A percentile compares a stretch with the other conserved stretches of the same genome.
Conservation (phyloP, 2,329 filamentous ascomycete genomes). For the Fusarium mundagurra region DNA sequence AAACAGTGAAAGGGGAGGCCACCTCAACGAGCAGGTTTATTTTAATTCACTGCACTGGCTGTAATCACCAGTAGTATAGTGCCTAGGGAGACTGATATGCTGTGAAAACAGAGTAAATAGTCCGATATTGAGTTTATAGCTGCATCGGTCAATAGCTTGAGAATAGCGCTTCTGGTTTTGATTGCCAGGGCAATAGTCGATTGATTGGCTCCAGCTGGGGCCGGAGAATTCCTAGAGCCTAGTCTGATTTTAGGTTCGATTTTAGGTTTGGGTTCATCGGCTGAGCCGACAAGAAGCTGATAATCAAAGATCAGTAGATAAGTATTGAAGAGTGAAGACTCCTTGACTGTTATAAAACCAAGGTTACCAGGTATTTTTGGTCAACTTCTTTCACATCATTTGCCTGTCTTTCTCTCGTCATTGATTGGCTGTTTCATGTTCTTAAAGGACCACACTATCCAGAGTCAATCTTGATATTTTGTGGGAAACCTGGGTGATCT, state of each 20-base stretch:
- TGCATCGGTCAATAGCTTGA: neutral
- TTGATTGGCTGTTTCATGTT: neutral
- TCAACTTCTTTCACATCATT: no score
- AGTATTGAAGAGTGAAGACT: neutral
- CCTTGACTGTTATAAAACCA: neutral
- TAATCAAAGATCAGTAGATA: neutral
- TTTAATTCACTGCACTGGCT: neutral
- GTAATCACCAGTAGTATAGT: neutral
- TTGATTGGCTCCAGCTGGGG: neutral
- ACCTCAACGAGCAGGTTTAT: neutral
- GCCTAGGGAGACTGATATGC: neutral
- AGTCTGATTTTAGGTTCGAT: neutral
- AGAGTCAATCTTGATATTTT: conserved; percentile 3
- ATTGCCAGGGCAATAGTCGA: neutral
- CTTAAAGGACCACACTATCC: neutral
- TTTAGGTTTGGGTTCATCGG: neutral
- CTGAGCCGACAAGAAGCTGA: neutral
- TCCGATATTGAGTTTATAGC: neutral
- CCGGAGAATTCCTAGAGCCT: neutral
- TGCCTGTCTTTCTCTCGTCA: neutral
- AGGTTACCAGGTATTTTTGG: neutral
- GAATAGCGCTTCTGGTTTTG: neutral
- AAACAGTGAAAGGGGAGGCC: neutral
- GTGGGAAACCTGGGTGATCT: conserved; percentile 15
- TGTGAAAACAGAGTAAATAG: neutral